phyloP scores from a whole-genome alignment of 2,329 filamentous ascomycete genomes.

The Periconia digitata region DNA sequence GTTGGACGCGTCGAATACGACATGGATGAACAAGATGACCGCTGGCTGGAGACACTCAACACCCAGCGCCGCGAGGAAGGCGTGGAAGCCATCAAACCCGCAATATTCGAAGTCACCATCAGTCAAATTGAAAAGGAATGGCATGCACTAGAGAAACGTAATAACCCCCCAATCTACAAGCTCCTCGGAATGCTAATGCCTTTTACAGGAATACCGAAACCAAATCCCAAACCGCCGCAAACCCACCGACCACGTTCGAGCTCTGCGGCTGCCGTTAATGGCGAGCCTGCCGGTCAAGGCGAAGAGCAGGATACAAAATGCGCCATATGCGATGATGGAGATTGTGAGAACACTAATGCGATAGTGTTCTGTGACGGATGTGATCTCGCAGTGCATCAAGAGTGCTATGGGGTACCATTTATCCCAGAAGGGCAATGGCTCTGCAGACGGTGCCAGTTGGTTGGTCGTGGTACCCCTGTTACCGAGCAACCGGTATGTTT shows the following conservation, averaged over 20 bases:
- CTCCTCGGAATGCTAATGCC: slow-evolving; percentile 6
- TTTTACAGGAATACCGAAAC: slow-evolving; percentile 74
- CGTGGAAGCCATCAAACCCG: slow-evolving; percentile 82
- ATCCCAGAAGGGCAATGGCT: slow-evolving; percentile 99
- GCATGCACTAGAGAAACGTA: slow-evolving; percentile 88
- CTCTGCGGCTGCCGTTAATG: slow-evolving; percentile 92
- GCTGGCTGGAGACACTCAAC: slow-evolving; percentile 90
- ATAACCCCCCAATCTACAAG: slow-evolving; percentile 8
- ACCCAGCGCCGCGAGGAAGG: slow-evolving; percentile 70
- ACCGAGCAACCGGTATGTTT: slow-evolving; percentile 46
- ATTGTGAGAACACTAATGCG: slow-evolving; percentile 98
- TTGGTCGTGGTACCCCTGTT: slow-evolving; percentile 85
- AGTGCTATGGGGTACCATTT: slow-evolving; percentile 98
- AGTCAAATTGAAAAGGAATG: slow-evolving; percentile 99
- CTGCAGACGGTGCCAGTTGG: slow-evolving; percentile 93
- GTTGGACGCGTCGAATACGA: slow-evolving; percentile 93
- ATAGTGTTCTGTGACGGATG: slow-evolving; percentile 99
- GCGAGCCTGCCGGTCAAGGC: slow-evolving; percentile 75
- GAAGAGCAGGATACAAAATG: slow-evolving; percentile 98
- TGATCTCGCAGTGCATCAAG: slow-evolving; percentile 95
- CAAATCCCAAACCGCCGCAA: slow-evolving; percentile 93
- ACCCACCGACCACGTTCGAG: slow-evolving; percentile 91
- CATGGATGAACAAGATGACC: slow-evolving; percentile 99
- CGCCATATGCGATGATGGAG: slow-evolving; percentile 97
- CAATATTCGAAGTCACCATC: slow-evolving; percentile 96